Evolutionary conservation across 441 rosid species (phyloP).

Genomic region (Populus hybrid): DNA sequence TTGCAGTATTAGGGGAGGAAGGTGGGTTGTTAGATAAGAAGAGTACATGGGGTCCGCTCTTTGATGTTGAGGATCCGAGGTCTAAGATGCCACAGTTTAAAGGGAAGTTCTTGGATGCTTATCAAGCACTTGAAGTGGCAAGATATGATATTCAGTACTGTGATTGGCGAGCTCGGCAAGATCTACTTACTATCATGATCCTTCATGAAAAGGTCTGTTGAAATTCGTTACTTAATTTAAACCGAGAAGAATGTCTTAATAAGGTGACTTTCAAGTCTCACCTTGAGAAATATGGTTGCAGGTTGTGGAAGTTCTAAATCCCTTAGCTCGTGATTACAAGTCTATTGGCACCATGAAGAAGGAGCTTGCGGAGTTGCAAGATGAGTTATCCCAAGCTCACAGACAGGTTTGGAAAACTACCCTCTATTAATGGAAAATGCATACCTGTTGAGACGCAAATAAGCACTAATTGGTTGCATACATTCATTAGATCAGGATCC

Average conservation of each 20-base stretch:
- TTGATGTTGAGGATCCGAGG: slow-evolving; percentile 94
- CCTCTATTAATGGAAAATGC: not conserved
- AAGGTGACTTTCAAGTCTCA: slow-evolving; percentile 19
- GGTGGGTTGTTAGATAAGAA: slow-evolving; percentile 64
- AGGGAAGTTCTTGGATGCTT: slow-evolving; percentile 81
- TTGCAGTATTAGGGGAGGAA: slow-evolving; percentile 78
- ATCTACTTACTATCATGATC: slow-evolving; percentile 79
- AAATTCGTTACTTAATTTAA: not conserved
- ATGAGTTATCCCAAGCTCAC: slow-evolving; percentile 77
- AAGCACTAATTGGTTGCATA: not conserved
- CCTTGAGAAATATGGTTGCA: slow-evolving; percentile 21
- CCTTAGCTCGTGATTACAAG: slow-evolving; percentile 88
- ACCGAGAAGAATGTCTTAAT: too few species aligned
- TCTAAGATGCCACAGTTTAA: slow-evolving; percentile 67
- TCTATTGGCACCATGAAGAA: slow-evolving; percentile 85
- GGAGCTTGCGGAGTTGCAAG: slow-evolving; percentile 86
- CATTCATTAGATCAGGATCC: not conserved
- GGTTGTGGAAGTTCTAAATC: slow-evolving; percentile 96
- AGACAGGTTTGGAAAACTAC: slow-evolving; percentile 49
- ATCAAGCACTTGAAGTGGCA: slow-evolving; percentile 91
- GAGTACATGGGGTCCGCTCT: slow-evolving; percentile 64
- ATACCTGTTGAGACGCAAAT: not conserved
- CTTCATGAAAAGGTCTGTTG: slow-evolving; percentile 81
- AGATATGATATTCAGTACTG: slow-evolving; percentile 83
- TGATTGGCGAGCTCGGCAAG: slow-evolving; percentile 97